Conservation (phyloP, 257 asterid genomes). For the Salvia splendens region DNA sequence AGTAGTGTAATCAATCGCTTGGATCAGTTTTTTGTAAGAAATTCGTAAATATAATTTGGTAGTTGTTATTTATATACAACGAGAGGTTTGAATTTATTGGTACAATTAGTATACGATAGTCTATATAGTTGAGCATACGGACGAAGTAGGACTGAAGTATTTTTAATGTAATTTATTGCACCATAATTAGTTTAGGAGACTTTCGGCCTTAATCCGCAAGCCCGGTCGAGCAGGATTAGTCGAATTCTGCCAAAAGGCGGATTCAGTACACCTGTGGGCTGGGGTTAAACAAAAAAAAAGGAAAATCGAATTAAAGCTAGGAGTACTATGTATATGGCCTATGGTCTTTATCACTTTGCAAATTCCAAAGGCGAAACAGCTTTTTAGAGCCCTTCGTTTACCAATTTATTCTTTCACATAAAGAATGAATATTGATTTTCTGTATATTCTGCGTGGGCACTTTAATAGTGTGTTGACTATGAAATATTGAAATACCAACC, state of each 20-base stretch:
- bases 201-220: too few species aligned
- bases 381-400: background rate
- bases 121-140: background rate
- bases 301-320: slow-evolving; percentile 6
- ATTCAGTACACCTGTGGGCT: too few species aligned
- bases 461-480: too few species aligned
- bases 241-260: too few species aligned
- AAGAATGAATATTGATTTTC: background rate
- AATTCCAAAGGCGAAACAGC: slow-evolving; percentile 18
- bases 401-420: background rate
- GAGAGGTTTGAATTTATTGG: background rate
- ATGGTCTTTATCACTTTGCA: background rate
- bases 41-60: background rate
- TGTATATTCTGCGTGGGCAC: background rate
- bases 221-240: too few species aligned
- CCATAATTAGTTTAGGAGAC: background rate
- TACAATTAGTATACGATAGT: background rate
- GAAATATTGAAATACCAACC: too few species aligned
- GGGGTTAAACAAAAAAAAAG: too few species aligned
- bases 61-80: background rate
- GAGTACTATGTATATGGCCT: too few species aligned
- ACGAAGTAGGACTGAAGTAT: background rate
- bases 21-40: background rate
- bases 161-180: slow-evolving; percentile 10
- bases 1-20: too few species aligned